A percentile compares a stretch with the other conserved stretches of the same genome.
Conservation (phyloP, 441 rosid species). For the Biscutella laevigata region DNA sequence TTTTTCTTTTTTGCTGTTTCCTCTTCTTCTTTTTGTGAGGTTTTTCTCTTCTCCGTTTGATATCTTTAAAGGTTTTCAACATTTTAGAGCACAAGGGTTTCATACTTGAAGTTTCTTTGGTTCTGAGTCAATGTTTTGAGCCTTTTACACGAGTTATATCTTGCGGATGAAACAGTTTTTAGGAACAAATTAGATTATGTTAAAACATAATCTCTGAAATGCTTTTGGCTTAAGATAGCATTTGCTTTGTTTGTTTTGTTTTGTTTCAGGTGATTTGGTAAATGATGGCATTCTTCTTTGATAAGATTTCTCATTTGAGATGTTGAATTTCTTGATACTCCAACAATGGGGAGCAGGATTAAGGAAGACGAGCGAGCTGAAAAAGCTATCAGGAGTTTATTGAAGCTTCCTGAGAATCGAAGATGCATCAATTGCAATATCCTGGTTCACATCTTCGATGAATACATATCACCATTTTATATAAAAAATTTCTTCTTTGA, state of each 20-base stretch:
- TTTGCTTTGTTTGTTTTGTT: neutral
- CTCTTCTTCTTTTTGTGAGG: conserved; percentile 4
- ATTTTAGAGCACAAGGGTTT: conserved; percentile 2
- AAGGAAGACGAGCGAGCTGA: conserved; percentile 75
- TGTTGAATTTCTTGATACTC: conserved; percentile 1
- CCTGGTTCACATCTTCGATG: conserved; percentile 38
- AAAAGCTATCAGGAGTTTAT: conserved; percentile 53
- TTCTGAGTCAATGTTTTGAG: neutral
- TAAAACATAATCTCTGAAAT: no score
- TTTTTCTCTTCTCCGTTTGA: neutral
- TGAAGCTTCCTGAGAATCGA: conserved; percentile 68
- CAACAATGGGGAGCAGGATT: conserved; percentile 40
- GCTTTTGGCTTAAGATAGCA: conserved; percentile 12
- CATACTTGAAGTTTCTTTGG: neutral
- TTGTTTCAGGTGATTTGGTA: no score
- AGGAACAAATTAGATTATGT: neutral
- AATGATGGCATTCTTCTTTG: conserved; percentile 7
- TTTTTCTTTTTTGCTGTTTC: neutral
- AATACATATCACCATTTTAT: no score
- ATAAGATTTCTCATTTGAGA: conserved; percentile 7
- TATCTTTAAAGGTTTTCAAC: neutral
- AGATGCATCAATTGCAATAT: conserved; percentile 78
- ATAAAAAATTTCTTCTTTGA: no score
- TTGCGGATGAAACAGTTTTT: neutral
- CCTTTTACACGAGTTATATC: neutral